Evolutionary conservation across 2,329 filamentous ascomycete species (phyloP), one percentile per base, ranked within the genome.

Genomic region (Ophiognomonia clavigignenti-juglandacearum): DNA sequence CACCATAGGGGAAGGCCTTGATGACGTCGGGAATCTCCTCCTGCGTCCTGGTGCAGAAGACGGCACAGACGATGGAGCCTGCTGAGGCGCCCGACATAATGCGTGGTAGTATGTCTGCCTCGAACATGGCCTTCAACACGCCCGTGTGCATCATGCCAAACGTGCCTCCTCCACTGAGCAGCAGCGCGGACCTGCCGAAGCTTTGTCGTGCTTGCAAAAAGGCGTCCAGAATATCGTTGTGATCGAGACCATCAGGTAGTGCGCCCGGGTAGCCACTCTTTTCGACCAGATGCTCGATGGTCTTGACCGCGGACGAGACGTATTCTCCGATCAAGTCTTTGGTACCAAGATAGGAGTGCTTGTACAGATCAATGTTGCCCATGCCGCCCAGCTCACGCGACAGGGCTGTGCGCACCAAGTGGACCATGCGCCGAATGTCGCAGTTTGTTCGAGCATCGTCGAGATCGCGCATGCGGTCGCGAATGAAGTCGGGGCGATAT

Each of bases 101-200:
- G 39, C 88, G 83, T 3, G 90, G 90, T 3, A 96, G 73, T 11
- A 95, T 72, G 7, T 80, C 78, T 4, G 80, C 75, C 59, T 93
- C 82, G 63, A 83, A 90, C 3, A 96, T 73, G 4, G 85, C 78
- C 64, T 95, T 95, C 45, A 95, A 70, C 3, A 96, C 89, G 1
- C 90, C 90, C 45, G 95, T 86, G 62, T 96, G 90, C 50, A 87
- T 87, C 87, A 96, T 95, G 34, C 90, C 90, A 66, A 95, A 89
- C 1, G 90, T 93, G 1, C 86, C 89, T 2, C 90, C 90, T 7
- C 90, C 90, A 4, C 89, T 95, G 9, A 96, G 71, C 9, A 95
- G 72, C 42, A 96, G 69, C 0, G 88, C 90, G 53, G 85, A 93
- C 52, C 89, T 78, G n/a, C 89, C 89, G 59, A 90, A 95, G 29